These are phyloP conservation scores for Plasmodium coatneyi DNA, from an alignment of 169 alveolate species.

Conservation along the genomic window DNA sequence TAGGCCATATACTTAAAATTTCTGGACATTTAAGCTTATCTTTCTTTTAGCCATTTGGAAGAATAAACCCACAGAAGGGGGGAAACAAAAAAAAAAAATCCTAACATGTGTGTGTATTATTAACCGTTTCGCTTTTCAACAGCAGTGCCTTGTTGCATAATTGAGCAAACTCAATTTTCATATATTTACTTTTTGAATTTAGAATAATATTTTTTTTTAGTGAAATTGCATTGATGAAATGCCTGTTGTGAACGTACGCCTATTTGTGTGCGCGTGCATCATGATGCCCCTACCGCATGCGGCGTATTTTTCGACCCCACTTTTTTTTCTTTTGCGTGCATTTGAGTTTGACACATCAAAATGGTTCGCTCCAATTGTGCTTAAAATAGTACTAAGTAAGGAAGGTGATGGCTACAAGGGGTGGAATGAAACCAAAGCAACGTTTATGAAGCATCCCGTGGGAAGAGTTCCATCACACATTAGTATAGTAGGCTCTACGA, in stretches of 20 bases:
- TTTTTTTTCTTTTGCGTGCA: not conserved
- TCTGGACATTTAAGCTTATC: conserved; percentile 32
- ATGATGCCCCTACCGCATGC: not conserved
- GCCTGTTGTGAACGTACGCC: not conserved
- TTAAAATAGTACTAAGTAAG: not conserved
- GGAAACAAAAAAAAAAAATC: not conserved
- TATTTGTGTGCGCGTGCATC: not conserved
- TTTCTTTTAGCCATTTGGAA: not conserved
- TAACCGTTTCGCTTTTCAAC: not conserved
- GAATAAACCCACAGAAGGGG: not conserved
- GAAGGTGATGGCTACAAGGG: not conserved
- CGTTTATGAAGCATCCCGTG: not conserved
- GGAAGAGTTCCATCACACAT: not conserved
- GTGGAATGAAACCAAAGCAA: not conserved
- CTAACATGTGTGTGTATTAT: not conserved
- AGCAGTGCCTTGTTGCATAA: not conserved
- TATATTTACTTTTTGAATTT: not conserved
- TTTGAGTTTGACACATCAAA: not conserved
- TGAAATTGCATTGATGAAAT: not conserved
- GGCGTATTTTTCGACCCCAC: not conserved
- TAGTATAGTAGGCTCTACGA: not conserved
- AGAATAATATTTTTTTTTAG: not conserved
- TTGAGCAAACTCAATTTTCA: not conserved
- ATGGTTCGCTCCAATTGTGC: not conserved
- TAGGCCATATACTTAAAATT: conserved; percentile 66